Conservation (phyloP, 163 green algal genomes). For the Chlorella variabilis region DNA sequence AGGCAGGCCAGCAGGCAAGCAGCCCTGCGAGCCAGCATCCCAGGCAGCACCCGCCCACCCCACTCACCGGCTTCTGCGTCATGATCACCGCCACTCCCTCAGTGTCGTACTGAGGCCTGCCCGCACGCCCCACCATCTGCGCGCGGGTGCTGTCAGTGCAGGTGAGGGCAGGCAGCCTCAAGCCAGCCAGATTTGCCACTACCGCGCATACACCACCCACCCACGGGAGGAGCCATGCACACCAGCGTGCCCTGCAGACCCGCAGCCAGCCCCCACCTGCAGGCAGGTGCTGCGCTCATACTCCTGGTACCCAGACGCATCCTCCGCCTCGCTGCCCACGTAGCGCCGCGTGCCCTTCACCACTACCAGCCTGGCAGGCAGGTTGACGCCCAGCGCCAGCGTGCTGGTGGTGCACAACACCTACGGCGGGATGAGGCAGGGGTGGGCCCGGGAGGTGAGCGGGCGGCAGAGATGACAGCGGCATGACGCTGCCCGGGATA, state of each 20-base stretch:
- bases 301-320: conserved; percentile 78
- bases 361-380: conserved; percentile 94
- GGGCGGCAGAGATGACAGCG: no score
- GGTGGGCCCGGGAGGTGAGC: not conserved
- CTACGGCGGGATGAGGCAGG: conserved; percentile 71
- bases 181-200: no score
- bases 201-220: no score
- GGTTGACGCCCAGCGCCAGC: conserved; percentile 90
- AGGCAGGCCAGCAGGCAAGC: no score
- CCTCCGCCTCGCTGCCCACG: conserved; percentile 46
- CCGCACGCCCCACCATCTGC: conserved; percentile 93
- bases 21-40: no score
- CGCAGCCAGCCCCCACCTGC: no score
- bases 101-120: conserved; percentile 93
- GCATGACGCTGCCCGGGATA: no score
- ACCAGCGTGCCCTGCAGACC: no score
- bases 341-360: conserved; percentile 88
- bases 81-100: conserved; percentile 94
- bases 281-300: conserved; percentile 82
- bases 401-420: conserved; percentile 57
- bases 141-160: conserved; percentile 73
- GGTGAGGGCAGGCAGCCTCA: not conserved
- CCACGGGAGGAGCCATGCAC: no score
- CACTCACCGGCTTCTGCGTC: conserved; percentile 72
- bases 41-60: no score